phyloP scores from a whole-genome alignment of 441 rosid species.

The Jatropha multifida region DNA sequence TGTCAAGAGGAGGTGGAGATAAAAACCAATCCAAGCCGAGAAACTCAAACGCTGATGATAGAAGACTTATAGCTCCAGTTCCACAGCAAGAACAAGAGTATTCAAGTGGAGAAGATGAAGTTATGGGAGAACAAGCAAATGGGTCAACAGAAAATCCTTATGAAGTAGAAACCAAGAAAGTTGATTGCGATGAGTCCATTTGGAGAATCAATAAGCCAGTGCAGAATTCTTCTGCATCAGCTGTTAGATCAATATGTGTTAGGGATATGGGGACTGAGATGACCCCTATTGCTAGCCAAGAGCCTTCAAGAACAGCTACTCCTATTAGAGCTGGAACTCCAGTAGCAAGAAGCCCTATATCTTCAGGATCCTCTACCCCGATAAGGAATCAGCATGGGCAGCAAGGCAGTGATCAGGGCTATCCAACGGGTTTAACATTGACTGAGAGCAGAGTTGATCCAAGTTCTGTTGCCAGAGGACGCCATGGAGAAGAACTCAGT shows the following conservation, averaged over 20 bases:
- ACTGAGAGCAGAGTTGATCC: constrained; percentile 31
- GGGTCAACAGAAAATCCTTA: constrained; percentile 26
- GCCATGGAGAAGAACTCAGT: constrained; percentile 28
- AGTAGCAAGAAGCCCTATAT: constrained; percentile 64
- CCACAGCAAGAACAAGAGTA: constrained; percentile 72
- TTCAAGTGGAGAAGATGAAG: constrained; percentile 52
- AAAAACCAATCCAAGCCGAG: constrained; percentile 53
- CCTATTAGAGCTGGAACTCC: constrained; percentile 84
- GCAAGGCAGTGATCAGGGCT: constrained; percentile 24
- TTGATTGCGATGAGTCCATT: constrained; percentile 58
- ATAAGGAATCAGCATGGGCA: constrained; percentile 44
- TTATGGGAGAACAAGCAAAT: constrained; percentile 27
- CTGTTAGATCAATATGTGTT: constrained; percentile 67
- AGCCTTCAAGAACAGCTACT: constrained; percentile 88
- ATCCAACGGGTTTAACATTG: constrained; percentile 26
- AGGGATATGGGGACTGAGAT: constrained; percentile 98
- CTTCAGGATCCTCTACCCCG: constrained; percentile 74
- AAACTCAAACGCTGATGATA: constrained; percentile 87
- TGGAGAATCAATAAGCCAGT: constrained; percentile 58
- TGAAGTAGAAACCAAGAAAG: constrained; percentile 65
- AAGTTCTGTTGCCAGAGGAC: constrained; percentile 27
- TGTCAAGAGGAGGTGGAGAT: constrained; percentile 54
- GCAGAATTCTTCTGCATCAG: constrained; percentile 38
- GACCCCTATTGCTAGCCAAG: constrained; percentile 91
- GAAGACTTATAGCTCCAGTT: constrained; percentile 76